These are phyloP conservation scores for Phalaenopsis aphrodite DNA, from an alignment of 106 monocot genomes.

Conservation along the genomic window DNA sequence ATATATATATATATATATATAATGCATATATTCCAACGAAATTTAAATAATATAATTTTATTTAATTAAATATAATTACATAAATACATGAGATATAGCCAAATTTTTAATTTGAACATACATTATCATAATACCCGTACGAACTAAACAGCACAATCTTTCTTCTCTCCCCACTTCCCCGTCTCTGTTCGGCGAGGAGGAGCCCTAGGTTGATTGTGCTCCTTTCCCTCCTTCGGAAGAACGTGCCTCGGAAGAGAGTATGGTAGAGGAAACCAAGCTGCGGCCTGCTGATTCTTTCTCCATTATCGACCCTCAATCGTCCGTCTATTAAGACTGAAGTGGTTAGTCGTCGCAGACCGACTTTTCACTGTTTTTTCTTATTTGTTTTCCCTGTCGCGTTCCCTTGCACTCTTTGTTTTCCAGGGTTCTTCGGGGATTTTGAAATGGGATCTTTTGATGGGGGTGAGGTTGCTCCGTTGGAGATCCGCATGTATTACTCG, in stretches of 20 bases:
- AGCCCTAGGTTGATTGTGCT: not conserved
- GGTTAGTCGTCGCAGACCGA: not conserved
- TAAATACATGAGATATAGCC: too few relatives aligned
- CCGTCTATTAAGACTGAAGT: not conserved
- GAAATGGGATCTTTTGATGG: not conserved
- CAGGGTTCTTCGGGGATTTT: not conserved
- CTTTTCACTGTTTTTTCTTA: not conserved
- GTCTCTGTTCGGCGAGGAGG: not conserved
- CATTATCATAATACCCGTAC: too few relatives aligned
- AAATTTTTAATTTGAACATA: too few relatives aligned
- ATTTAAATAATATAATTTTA: too few relatives aligned
- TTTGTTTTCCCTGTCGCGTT: not conserved
- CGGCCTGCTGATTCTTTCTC: not conserved
- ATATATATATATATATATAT: too few relatives aligned
- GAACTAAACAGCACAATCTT: too few relatives aligned
- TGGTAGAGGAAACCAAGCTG: constrained; percentile 3
- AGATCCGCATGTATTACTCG: not conserved
- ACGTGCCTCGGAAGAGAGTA: not conserved
- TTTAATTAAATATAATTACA: too few relatives aligned
- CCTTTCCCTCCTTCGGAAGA: not conserved
- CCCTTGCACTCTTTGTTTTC: not conserved
- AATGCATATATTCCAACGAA: too few relatives aligned
- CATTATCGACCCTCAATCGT: not conserved
- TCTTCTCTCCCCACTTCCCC: too few relatives aligned
- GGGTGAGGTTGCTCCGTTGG: not conserved